Evolutionary conservation across 257 asterid species (phyloP).

Genomic region (Coffea eugenioides): DNA sequence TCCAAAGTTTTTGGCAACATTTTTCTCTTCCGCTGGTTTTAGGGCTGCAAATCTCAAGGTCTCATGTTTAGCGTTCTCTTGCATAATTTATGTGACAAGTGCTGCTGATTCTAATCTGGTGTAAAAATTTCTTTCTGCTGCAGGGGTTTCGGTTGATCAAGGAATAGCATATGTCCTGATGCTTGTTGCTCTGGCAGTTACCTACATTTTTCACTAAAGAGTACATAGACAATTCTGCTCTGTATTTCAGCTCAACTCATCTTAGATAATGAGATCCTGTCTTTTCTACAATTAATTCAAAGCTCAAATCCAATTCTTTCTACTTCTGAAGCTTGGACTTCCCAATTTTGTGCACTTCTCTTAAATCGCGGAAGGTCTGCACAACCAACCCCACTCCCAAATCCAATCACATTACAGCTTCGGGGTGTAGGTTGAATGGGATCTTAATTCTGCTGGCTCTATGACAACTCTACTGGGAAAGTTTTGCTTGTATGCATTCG

Average conservation of each 20-base stretch:
- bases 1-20: neutral
- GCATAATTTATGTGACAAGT: neutral
- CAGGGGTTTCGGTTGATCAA: conserved; percentile 76
- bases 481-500: neutral
- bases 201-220: conserved; percentile 54
- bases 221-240: conserved; percentile 6
- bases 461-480: neutral
- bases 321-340: conserved; percentile 1
- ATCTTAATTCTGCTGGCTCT: neutral
- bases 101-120: neutral
- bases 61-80: neutral
- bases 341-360: neutral
- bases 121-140: conserved; percentile 13
- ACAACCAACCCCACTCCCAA: neutral
- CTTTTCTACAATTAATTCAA: neutral
- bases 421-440: neutral
- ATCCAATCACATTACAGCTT: neutral
- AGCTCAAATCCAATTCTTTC: neutral
- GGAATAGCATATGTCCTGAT: conserved; percentile 69
- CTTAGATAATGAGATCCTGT: neutral
- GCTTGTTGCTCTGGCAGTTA: conserved; percentile 71
- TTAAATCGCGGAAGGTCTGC: neutral
- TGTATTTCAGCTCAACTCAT: neutral
- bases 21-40: neutral
- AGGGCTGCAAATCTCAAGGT: neutral